These are phyloP conservation scores for Trichophyton equinum DNA, from an alignment of 2,329 filamentous ascomycete genomes.

Conservation along the genomic window DNA sequence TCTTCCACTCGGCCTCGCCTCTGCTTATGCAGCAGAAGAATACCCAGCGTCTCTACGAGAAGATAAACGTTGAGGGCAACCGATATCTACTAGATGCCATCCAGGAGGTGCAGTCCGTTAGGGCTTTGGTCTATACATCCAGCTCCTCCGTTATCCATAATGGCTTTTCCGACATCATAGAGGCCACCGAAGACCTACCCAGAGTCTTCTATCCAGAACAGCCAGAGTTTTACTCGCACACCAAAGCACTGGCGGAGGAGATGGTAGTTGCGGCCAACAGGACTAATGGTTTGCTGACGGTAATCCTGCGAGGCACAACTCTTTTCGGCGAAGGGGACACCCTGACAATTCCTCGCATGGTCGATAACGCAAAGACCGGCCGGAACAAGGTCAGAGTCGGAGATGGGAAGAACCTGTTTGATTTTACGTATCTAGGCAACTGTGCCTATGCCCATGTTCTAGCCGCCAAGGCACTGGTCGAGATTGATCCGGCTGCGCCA, in stretches of 20 bases:
- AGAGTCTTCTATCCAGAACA: slow-evolving; percentile 51
- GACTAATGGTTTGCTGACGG: slow-evolving; percentile 44
- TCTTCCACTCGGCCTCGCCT: slow-evolving; percentile 72
- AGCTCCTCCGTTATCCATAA: slow-evolving; percentile 68
- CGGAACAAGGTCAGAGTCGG: slow-evolving; percentile 64
- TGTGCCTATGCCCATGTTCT: slow-evolving; percentile 63
- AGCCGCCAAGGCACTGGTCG: slow-evolving; percentile 54
- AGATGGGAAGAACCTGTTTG: slow-evolving; percentile 46
- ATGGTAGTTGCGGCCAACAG: not conserved
- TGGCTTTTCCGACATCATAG: slow-evolving; percentile 31
- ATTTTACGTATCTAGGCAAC: slow-evolving; percentile 50
- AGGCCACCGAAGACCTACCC: slow-evolving; percentile 65
- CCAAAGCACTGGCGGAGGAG: slow-evolving; percentile 45
- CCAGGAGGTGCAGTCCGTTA: slow-evolving; percentile 39
- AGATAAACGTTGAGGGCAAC: slow-evolving; percentile 72
- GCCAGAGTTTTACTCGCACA: slow-evolving; percentile 67
- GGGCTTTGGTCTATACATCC: slow-evolving; percentile 62
- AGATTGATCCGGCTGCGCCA: slow-evolving; percentile 31
- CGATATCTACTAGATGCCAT: slow-evolving; percentile 48
- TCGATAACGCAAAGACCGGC: slow-evolving; percentile 50
- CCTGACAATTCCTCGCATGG: not conserved
- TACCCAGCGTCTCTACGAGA: slow-evolving; percentile 42
- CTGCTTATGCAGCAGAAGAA: slow-evolving; percentile 29
- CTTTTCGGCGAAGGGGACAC: slow-evolving; percentile 72
- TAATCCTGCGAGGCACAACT: slow-evolving; percentile 61